phyloP scores from a whole-genome alignment of 139 green algal genomes.

The Klebsormidium nitens region DNA sequence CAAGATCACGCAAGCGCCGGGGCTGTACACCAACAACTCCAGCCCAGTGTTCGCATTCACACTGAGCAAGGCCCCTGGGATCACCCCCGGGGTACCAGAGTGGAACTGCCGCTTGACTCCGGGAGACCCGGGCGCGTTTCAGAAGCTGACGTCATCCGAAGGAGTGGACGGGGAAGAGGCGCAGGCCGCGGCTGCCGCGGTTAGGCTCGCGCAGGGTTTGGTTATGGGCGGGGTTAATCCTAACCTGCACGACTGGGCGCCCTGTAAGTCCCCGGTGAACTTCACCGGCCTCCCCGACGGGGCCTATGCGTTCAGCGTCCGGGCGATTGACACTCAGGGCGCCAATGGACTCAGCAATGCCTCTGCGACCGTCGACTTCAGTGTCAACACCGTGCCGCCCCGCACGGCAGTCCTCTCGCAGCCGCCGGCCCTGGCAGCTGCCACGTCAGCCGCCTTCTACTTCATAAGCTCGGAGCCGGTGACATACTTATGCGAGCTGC shows the following conservation, averaged over 20 bases:
- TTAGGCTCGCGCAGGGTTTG: too few relatives aligned
- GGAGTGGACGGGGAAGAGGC: too few relatives aligned
- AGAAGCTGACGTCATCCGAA: too few relatives aligned
- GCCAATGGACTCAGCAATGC: conserved; percentile 8
- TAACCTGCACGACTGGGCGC: conserved; percentile 8
- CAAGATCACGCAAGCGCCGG: conserved; percentile 1
- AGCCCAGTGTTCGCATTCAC: neutral
- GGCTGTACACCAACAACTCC: conserved; percentile 9
- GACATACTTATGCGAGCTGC: conserved; percentile 1
- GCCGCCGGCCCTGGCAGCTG: neutral
- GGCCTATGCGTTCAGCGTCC: conserved; percentile 15
- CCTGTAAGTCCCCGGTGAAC: conserved; percentile 14
- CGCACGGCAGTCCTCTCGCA: neutral
- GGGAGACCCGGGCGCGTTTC: too few relatives aligned
- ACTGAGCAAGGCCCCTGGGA: too few relatives aligned
- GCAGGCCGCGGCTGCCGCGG: too few relatives aligned
- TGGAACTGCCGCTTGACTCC: too few relatives aligned
- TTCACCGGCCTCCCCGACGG: conserved; percentile 19
- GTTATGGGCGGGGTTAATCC: too few relatives aligned
- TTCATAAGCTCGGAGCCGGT: conserved; percentile 9
- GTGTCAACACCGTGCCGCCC: conserved; percentile 1
- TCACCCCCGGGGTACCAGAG: too few relatives aligned
- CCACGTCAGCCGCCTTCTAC: neutral
- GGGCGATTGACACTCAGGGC: conserved; percentile 8
- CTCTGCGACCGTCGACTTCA: conserved; percentile 4